phyloP scores from a whole-genome alignment of 345 rosid genomes.

The Eucalyptus curtisii region DNA sequence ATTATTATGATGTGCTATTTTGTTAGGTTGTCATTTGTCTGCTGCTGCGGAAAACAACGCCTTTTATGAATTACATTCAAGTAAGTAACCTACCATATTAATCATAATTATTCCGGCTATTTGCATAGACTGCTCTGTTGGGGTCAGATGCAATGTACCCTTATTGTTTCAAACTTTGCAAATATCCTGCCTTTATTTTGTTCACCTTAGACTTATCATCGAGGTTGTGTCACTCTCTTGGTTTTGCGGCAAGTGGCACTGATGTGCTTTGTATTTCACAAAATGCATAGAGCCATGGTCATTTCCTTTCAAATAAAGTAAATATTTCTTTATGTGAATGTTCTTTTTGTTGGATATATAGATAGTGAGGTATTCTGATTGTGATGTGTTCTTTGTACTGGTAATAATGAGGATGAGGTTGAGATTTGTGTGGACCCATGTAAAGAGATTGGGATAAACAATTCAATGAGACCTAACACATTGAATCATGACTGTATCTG shows the following conservation, averaged over 20 bases:
- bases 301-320: not conserved
- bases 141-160: not conserved
- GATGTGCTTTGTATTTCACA: not conserved
- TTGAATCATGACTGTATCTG: not conserved
- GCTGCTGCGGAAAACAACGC: conserved; percentile 73
- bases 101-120: not conserved
- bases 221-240: not conserved
- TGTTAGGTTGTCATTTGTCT: conserved; percentile 73
- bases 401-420: not conserved
- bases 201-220: not conserved
- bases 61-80: conserved; percentile 65
- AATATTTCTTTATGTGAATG: not conserved
- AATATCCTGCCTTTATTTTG: not conserved
- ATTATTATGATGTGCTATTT: not conserved
- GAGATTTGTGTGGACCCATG: not conserved
- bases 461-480: not conserved
- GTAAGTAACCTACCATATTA: conserved; percentile 21
- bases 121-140: not conserved
- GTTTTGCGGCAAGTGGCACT: not conserved
- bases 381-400: not conserved
- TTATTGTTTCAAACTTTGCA: not conserved
- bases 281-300: not conserved
- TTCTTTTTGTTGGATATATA: not conserved
- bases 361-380: not conserved
- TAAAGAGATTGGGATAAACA: not conserved